Base-by-base conservation (phyloP, 2,329 filamentous ascomycete species). In the Verruconis gallopava region DNA sequence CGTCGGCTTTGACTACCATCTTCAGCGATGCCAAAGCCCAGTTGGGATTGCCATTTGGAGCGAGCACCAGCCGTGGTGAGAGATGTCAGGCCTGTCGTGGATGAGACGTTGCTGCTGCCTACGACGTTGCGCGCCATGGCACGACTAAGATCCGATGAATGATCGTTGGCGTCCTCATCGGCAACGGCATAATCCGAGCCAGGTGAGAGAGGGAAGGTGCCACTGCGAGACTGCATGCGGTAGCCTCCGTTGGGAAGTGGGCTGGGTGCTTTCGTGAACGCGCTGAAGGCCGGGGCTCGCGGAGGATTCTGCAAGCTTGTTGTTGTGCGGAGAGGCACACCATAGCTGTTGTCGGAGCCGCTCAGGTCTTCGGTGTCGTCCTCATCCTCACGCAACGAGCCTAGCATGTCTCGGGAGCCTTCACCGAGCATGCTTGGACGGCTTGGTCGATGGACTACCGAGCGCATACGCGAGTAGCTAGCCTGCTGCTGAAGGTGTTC, bases 1-100 rank as follows among this genome's bases (percentile, higher is more conserved):
- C 84, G 76, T 45, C 84, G 73, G 51, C 81, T 85, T 52, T 86
- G 81, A 11, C 79, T 75, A 21, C 76, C 66, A 46, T 83, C 79
- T 3, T 66, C 68, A 18, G 73, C 49, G 13, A 71, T 68, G 35
- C 73, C 71, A 54, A 83, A 81, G 1, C 74, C 77, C n/a, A 78
- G 68, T 4, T 77, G 77, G 50, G 73, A 81, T 49, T 82, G 79
- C 81, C 81, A 86, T 47, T 75, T 73, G 3, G 71, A 75, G 3
- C 41, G 34, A 15, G 34, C 36, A 13, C 38, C 35, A 5, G 30
- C 22, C 13, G 35, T 14, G n/a, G 34, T 35, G 12, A 43, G 36
- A 4, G 20, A 11, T 15, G 40, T 12, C 6, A 43, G 41, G 21
- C 25, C 30, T 5, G 34, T 38, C 5, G 34, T 17, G 13, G 41